A percentile compares a stretch with the other conserved stretches of the same genome.
These are phyloP conservation scores for Acer negundo DNA, from an alignment of 345 rosid species.

Conservation along the genomic window DNA sequence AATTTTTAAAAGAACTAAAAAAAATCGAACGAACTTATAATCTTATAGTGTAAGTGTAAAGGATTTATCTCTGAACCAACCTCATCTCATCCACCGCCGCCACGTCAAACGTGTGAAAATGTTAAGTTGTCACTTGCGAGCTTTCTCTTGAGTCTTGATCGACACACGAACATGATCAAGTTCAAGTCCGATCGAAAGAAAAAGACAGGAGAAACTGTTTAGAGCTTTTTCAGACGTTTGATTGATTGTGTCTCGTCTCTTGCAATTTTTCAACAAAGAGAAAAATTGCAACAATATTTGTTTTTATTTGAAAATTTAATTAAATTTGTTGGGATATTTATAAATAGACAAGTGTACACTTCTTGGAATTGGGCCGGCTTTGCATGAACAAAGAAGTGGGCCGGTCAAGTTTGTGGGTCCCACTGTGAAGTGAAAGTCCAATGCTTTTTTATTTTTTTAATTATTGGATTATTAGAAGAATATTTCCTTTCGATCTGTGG, in stretches of 20 bases:
- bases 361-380: slow-evolving; percentile 21
- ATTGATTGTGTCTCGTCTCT: not conserved
- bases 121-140: slow-evolving; percentile 1
- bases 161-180: no score
- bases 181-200: no score
- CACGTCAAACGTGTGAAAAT: no score
- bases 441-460: not conserved
- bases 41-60: no score
- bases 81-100: no score
- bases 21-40: no score
- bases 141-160: not conserved
- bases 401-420: slow-evolving; percentile 17
- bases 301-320: not conserved
- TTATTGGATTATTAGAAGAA: not conserved
- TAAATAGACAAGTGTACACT: not conserved
- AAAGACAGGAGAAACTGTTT: no score
- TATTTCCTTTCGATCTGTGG: no score
- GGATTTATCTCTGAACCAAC: no score
- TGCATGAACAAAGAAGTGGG: slow-evolving; percentile 4
- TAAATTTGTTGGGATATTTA: not conserved
- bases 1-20: no score
- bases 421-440: not conserved
- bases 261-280: not conserved
- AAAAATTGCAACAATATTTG: no score
- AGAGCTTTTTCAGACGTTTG: slow-evolving; percentile 7